Conservation (phyloP, 176 grass and related monocot genomes). For the Rhynchospora pubera region DNA sequence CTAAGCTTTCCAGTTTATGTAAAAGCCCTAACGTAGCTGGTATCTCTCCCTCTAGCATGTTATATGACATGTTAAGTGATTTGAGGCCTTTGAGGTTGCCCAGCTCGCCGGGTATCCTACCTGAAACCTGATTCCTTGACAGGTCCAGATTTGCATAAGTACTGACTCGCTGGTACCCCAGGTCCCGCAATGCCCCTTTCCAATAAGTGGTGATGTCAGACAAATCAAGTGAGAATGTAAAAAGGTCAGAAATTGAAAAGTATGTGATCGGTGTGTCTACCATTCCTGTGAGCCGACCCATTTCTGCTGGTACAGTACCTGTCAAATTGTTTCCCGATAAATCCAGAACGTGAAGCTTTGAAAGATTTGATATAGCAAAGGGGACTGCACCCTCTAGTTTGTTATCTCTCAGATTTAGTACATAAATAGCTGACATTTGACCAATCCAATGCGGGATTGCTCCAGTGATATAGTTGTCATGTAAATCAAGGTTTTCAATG, state of each 20-base stretch:
- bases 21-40: conserved; percentile 14
- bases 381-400: neutral
- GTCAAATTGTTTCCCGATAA: conserved; percentile 26
- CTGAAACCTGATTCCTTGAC: conserved; percentile 19
- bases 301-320: neutral
- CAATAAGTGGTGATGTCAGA: conserved; percentile 16
- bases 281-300: conserved; percentile 22
- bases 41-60: conserved; percentile 16
- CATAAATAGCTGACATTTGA: conserved; percentile 18
- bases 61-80: conserved; percentile 27
- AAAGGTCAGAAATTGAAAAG: conserved; percentile 24
- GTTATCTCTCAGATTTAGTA: conserved; percentile 26
- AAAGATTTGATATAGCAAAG: conserved; percentile 16
- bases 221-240: conserved; percentile 24
- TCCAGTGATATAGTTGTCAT: conserved; percentile 3
- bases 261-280: conserved; percentile 25
- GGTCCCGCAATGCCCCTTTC: conserved; percentile 9
- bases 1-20: conserved; percentile 21
- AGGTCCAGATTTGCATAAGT: conserved; percentile 24
- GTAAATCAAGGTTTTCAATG: conserved; percentile 24
- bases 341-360: conserved; percentile 14
- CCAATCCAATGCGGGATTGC: neutral
- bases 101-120: conserved; percentile 12
- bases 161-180: neutral
- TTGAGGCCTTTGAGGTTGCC: conserved; percentile 24